Evolutionary conservation across 2,329 filamentous ascomycete genomes (phyloP), one percentile per base, ranked within the genome.

Genomic region (Aspergillus oerlinghausenensis): DNA sequence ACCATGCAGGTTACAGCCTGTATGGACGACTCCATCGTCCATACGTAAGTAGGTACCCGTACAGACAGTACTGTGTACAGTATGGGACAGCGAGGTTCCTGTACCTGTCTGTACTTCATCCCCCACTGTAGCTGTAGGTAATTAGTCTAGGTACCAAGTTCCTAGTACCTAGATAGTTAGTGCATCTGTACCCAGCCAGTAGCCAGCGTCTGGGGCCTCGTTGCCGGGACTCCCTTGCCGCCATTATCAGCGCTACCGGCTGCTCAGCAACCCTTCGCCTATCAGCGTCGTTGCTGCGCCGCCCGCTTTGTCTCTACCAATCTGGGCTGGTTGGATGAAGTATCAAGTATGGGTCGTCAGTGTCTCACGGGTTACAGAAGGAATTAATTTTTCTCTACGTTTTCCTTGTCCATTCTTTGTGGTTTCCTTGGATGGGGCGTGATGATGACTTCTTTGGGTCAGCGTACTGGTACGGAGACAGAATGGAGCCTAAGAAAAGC

Each of bases 221-320:
- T 73, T 73, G 71, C 71, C 69, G 61, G 66, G 71, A 62, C 70
- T 73, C 71, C 71, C 71, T 72, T 72, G 68, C 70, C 70, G 70
- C 68, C 62, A 63, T 63, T 56, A 54, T 57, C 58, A 63, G 58
- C 63, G 65, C 68, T 70, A 69, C 58, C 60, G 56, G 67, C 63
- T 67, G 63, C 66, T 61, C 64, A 70, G 67, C 65, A 69, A 67
- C 68, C 61, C 60, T 63, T 61, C 64, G 63, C 68, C 67, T 70
- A 71, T 72, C 69, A 72, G 62, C 65, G 55, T 59, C 51, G 55
- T 57, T 59, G 47, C 54, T 49, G 50, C 26, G 47, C 35, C 51
- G 45, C 49, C 58, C 55, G 50, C 51, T 59, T 55, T 55, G 57
- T 49, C 53, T 60, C 57, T 55, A 50, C 56, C 57, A 55, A 55